Evolutionary conservation across 2,329 filamentous ascomycete species (phyloP), one percentile per base, ranked within the genome.

Genomic region (Fusarium robinianum): DNA sequence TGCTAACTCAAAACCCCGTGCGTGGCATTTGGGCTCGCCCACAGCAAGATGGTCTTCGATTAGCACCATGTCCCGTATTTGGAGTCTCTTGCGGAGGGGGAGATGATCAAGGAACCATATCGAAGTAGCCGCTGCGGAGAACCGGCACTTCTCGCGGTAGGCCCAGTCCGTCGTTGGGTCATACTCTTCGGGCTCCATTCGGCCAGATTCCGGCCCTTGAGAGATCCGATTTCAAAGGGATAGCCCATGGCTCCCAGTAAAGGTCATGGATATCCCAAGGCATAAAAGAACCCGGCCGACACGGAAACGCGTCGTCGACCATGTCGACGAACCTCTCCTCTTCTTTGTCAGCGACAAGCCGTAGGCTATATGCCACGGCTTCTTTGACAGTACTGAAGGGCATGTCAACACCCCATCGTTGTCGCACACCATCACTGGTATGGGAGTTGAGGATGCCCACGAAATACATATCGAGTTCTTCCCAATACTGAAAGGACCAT

Each of bases 51-150:
- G 35, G 8, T 51, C 35, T 12, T 45, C 44, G 5, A 36, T 6
- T 5, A 51, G 9, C 0, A 4, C 23, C 2, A 48, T 3, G 2
- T 24, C 3, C 5, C 34, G 31, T 1, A 47, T 21, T 6, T 21
- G 12, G 11, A 7, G 16, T 11, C 15, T 31, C 9, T 36, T 10
- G 2, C 23, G n/a, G 19, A 5, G 0, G 2, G 30, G 8, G 10
- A 51, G 39, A 2, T 11, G 30, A 7, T 8, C 8, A 14, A 51
- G 25, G 25, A 45, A 51, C 12, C 22, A 25, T 7, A 49, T 41
- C 3, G 39, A 24, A 5, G 17, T 9, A 8, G 48, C 35, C 2
- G 35, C 6, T 0, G 45, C 39, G 10, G 48, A 49, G 21, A 51
- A 51, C 3, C 27, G 45, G 18, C n/a, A 21, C 6, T 35, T 43